Percentiles rank a stretch among this genome's conserved stretches.
Conservation (phyloP, 306 rosid species). For the Argentina anserina region DNA sequence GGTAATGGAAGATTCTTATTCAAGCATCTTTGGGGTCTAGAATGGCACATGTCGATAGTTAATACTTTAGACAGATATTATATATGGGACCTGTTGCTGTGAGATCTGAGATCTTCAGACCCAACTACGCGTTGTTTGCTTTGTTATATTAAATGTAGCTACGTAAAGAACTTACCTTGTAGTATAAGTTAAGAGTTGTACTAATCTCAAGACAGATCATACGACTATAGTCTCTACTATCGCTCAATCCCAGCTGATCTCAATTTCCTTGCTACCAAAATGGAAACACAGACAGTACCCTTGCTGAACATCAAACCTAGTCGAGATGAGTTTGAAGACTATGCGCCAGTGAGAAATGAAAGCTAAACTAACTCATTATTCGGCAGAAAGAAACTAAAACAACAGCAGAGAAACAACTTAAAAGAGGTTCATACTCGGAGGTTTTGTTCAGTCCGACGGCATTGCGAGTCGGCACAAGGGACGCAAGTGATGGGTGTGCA, state of each 20-base stretch:
- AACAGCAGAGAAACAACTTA: too few species aligned
- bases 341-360: slow-evolving; percentile 16
- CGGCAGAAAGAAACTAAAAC: too few species aligned
- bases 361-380: too few species aligned
- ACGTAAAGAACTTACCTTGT: neutral
- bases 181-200: neutral
- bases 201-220: neutral
- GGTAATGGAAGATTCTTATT: too few species aligned
- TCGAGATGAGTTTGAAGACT: slow-evolving; percentile 11
- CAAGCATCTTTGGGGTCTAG: neutral
- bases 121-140: neutral
- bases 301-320: neutral
- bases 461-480: too few species aligned
- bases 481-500: too few species aligned
- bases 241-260: neutral
- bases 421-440: too few species aligned
- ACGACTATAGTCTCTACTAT: neutral
- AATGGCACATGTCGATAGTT: too few species aligned
- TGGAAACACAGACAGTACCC: slow-evolving; percentile 11
- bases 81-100: neutral
- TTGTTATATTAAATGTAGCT: neutral
- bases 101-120: neutral
- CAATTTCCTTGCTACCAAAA: neutral
- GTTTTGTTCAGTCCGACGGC: too few species aligned
- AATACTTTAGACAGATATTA: neutral